These are phyloP conservation scores for Trypanosoma brucei DNA, from an alignment of 208 protist species.

Conservation along the genomic window DNA sequence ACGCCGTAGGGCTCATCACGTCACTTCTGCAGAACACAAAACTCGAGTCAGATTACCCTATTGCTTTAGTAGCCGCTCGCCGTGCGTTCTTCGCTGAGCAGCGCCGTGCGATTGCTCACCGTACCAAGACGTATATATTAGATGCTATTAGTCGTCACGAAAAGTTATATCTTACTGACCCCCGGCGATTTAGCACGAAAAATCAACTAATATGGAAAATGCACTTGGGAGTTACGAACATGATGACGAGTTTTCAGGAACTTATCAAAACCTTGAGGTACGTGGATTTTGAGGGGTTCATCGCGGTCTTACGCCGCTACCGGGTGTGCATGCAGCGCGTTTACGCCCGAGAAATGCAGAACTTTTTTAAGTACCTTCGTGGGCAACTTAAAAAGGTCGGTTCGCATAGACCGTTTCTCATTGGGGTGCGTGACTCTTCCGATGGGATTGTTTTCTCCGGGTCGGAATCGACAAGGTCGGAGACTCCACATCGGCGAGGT, in stretches of 20 bases:
- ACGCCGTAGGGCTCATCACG: constrained; percentile 25
- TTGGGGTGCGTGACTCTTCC: constrained; percentile 43
- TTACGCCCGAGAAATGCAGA: constrained; percentile 61
- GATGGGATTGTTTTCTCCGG: constrained; percentile 27
- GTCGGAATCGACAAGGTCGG: constrained; percentile 8
- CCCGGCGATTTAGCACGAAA: constrained; percentile 44
- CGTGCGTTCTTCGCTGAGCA: constrained; percentile 71
- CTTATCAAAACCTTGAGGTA: constrained; percentile 59
- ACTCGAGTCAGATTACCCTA: constrained; percentile 71
- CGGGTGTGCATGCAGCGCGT: constrained; percentile 78
- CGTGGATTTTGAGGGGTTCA: constrained; percentile 70
- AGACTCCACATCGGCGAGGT: constrained; percentile 1
- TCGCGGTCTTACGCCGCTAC: constrained; percentile 64
- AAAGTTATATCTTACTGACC: constrained; percentile 51
- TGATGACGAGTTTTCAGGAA: constrained; percentile 55
- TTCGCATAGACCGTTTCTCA: constrained; percentile 30
- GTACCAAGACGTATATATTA: constrained; percentile 62
- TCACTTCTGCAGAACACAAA: constrained; percentile 58
- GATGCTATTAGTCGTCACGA: constrained; percentile 48
- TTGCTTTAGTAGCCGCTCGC: constrained; percentile 71
- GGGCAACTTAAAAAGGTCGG: constrained; percentile 53
- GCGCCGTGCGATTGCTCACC: constrained; percentile 65
- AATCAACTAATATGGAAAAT: constrained; percentile 67
- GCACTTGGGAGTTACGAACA: constrained; percentile 52
- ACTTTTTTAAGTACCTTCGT: constrained; percentile 71